Conservation (phyloP, 2,329 filamentous ascomycete species). For the Aspergillus ochraceoroseus region DNA sequence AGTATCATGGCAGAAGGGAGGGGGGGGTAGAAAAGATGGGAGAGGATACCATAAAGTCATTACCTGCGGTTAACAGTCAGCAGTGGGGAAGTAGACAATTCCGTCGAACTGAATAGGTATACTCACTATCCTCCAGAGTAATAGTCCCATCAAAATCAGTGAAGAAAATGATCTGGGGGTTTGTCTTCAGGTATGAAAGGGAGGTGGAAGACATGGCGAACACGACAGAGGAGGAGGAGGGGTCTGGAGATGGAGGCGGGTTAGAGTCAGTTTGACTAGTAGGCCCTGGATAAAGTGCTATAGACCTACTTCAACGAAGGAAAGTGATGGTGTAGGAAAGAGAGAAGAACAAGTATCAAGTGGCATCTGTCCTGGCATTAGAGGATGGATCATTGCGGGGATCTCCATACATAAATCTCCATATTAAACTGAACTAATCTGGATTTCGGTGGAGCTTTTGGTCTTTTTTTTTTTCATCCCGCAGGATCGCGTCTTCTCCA, state of each 20-base stretch:
- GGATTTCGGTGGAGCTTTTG: slow-evolving; percentile 11
- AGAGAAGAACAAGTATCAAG: neutral
- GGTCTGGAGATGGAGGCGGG: neutral
- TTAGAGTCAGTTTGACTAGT: neutral
- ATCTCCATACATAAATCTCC: slow-evolving; percentile 9
- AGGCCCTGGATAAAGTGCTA: neutral
- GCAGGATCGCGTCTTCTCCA: slow-evolving; percentile 3
- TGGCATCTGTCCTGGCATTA: neutral
- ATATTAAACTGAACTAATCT: slow-evolving; percentile 6
- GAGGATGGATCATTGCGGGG: slow-evolving; percentile 7
- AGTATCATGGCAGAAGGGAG: slow-evolving; percentile 41
- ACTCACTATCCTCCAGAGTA: slow-evolving; percentile 64
- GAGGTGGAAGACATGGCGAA: slow-evolving; percentile 30
- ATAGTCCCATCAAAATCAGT: slow-evolving; percentile 98
- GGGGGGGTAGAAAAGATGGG: neutral
- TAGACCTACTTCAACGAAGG: slow-evolving; percentile 3
- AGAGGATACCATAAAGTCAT: slow-evolving; percentile 57
- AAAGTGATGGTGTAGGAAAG: neutral
- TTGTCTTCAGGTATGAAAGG: slow-evolving; percentile 45
- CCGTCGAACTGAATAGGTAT: neutral
- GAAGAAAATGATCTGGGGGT: slow-evolving; percentile 94
- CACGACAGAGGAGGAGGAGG: slow-evolving; percentile 1
- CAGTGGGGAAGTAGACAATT: neutral
- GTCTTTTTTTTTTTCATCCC: slow-evolving; percentile 7
- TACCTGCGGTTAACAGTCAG: slow-evolving; percentile 43